Base-by-base conservation (phyloP, 2,329 filamentous ascomycete species). In the Aureobasidium namibiae region DNA sequence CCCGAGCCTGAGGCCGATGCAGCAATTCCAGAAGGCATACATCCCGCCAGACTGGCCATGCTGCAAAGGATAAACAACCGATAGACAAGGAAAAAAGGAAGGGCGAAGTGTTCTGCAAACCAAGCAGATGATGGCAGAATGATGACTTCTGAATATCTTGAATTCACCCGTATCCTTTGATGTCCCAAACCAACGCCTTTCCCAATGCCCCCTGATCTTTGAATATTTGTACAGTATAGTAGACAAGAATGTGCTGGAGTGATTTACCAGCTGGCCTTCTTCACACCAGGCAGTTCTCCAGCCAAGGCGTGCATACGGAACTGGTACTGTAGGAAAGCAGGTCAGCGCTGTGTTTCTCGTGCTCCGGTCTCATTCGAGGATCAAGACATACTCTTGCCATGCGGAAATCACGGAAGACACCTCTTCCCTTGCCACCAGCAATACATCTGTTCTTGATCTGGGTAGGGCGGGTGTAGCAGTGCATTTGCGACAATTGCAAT, bases 371-470 rank as follows among this genome's bases (percentile, higher is more conserved):
- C 57, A 26, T 59, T 45, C 14, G 18, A 45, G 42, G 16, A 8
- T 14, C 45, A 24, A n/a, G n/a, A 80, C 90, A 72, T 82, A 97
- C 92, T 78, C 92, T 83, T 61, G 87, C 86, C 81, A 99, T 82
- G 75, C 91, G 90, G 70, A 99, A 99, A 70, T 94, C 92, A 60
- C 90, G 85, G 65, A 97, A 80, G n/a, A 99, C 81, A 86, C 91
- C 90, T 66, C 90, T 82, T 18, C 87, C 87, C 73, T 90, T 91
- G n/a, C 94, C 94, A 65, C 91, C 91, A 72, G 92, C 82, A 56
- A 95, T 87, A 78, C 94, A 99, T 66, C 94, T 80, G 76, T 96
- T 97, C 73, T 88, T 86, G 73, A 99, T 92, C 79, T 96, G 92
- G 52, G 92, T 96, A 61, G 90, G 85, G 62, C 92, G 83, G 36